Evolutionary conservation across 1,284 basidiomycete genomes (phyloP), one percentile per base, ranked within the genome.

Genomic region (Cutaneotrichosporon sp.): DNA sequence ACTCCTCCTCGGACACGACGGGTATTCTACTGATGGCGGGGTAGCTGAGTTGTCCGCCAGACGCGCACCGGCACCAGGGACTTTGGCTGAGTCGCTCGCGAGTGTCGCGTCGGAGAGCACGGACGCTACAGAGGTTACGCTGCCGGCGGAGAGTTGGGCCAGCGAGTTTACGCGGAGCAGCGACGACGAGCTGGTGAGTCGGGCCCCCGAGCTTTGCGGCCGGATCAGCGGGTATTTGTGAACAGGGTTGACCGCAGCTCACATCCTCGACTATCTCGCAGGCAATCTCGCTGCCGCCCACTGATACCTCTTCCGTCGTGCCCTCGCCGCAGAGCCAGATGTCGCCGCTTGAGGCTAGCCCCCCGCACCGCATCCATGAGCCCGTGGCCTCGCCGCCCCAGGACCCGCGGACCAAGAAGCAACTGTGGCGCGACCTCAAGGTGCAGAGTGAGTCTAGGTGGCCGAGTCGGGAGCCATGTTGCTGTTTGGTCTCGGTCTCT

Each of bases 401-500:
- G n/a, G 61, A 62, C 60, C 53, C 64, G 22, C 60, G 62, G 42
- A 31, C 72, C 53, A 81, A 81, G 70, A 77, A 79, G 59, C 74
- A 80, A 64, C 69, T 81, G 9, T 81, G 80, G 80, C 72, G 70
- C 30, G 79, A 80, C 57, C 71, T 81, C 56, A 81, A 81, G 65
- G 56, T 76, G 7, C 75, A 81, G 63, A 78, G 78, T 77, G 57
- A 66, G 77, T 68, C 53, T 36, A 8, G 34, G 34, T 36, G 34
- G 34, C 11, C 34, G 34, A 36, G 34, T 8, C 7, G 34, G 34
- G 34, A 36, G 34, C 34, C 11, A 13, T 13, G 34, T 9, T 36
- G 5, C 5, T 11, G 31, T 18, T 32, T 38, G 5, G 2, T 2
- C 30, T 8, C 21, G 36, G 11, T 26, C 22, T 13, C 10, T 10